Conservation (phyloP, 768 basidiomycete genomes). For the Lentinula raphanica region DNA sequence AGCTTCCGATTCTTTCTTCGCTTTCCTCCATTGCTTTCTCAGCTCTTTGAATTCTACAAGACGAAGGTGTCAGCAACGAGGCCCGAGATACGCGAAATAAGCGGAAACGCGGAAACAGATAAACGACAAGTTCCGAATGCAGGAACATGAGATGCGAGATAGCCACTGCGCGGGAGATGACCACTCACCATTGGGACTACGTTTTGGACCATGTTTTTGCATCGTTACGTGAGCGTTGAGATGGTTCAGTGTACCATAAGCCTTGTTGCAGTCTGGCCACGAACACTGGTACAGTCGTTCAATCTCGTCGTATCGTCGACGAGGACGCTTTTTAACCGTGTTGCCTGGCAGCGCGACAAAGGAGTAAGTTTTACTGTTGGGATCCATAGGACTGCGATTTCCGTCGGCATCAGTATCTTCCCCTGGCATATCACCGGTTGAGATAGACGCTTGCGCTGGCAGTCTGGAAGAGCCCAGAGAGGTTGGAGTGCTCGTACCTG, state of each 20-base stretch:
- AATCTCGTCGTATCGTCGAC: slow-evolving; percentile 89
- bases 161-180: slow-evolving; percentile 4
- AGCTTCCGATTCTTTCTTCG: slow-evolving; percentile 68
- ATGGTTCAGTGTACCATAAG: slow-evolving; percentile 94
- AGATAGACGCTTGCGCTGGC: slow-evolving; percentile 21
- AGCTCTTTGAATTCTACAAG: slow-evolving; percentile 93
- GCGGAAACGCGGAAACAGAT: slow-evolving; percentile 2
- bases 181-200: slow-evolving; percentile 79
- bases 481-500: slow-evolving; percentile 56
- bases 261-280: slow-evolving; percentile 71
- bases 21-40: slow-evolving; percentile 92
- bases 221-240: slow-evolving; percentile 98
- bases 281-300: slow-evolving; percentile 89
- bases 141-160: slow-evolving; percentile 7
- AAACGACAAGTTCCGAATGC: background rate
- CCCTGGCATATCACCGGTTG: slow-evolving; percentile 16
- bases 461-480: slow-evolving; percentile 28
- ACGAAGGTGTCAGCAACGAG: slow-evolving; percentile 8
- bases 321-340: slow-evolving; percentile 76
- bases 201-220: slow-evolving; percentile 92
- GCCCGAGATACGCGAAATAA: slow-evolving; percentile 6
- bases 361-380: slow-evolving; percentile 68
- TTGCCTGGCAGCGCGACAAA: slow-evolving; percentile 81
- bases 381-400: slow-evolving; percentile 24
- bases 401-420: slow-evolving; percentile 7